Evolutionary conservation across 2,329 filamentous ascomycete species (phyloP), one percentile per base, ranked within the genome.

Genomic region (Grosmannia huntii): DNA sequence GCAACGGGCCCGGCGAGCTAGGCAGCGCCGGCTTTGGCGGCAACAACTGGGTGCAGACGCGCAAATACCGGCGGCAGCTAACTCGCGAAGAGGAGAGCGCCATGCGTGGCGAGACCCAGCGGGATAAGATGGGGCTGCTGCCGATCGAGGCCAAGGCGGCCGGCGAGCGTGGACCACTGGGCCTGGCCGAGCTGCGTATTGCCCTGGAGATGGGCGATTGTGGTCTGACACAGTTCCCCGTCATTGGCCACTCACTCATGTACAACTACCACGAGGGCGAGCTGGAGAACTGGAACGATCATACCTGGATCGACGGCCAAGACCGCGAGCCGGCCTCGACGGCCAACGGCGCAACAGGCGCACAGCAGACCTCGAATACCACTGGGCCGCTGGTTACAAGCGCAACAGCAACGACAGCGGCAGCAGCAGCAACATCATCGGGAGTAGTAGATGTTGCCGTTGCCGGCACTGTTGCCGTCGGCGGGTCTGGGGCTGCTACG

Each of bases 131-230:
- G 53, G 90, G 90, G 1, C 72, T 95, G 31, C 73, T 96, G 6
- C 92, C 91, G 0, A 75, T 90, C 41, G 90, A 96, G 70, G 82
- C 87, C 3, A 90, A 87, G 67, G 85, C 86, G 57, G 85, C 87
- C 19, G 82, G 82, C 58, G 83, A 86, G 64, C 78, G 90, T 46
- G 81, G 84, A 6, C 83, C 88, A 0, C 72, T 96, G 1, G 84
- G 84, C 16, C 86, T 92, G 73, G 83, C 85, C 21, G 92, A 96
- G 68, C 71, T 96, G 53, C 80, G 87, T 44, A 74, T 96, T 3
- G 84, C 89, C 0, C 70, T 95, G 19, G 82, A 87, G 60, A 79
- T 96, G 62, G 84, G 86, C 14, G 88, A 94, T 57, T 82, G 81
- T 28, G 85, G 88, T 60, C 77, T 95, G 62, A 83, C 84, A 11